Percentiles rank a stretch among this genome's conserved stretches.
phyloP scores from a whole-genome alignment of 768 basidiomycete species.

The Rhizopogon vulgaris region DNA sequence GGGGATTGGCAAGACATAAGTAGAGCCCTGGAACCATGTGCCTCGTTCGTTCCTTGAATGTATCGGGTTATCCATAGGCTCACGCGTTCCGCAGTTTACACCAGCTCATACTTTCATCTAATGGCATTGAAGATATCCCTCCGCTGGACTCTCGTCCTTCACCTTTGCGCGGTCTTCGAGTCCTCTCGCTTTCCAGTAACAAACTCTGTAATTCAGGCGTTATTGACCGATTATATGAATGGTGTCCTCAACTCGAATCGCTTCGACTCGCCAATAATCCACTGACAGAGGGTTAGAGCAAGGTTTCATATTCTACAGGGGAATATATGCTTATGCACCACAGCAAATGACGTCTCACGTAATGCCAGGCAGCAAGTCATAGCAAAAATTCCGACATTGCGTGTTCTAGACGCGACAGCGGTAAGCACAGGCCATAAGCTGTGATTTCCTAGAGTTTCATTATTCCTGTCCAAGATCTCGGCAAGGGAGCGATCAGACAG shows the following conservation, averaged over 20 bases:
- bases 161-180: constrained; percentile 36
- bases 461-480: constrained; percentile 45
- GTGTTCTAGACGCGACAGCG: constrained; percentile 53
- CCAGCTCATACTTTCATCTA: constrained; percentile 62
- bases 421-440: constrained; percentile 35
- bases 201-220: constrained; percentile 50
- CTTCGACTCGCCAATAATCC: constrained; percentile 63
- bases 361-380: constrained; percentile 55
- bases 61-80: background rate
- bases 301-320: background rate
- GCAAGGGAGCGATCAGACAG: constrained; percentile 68
- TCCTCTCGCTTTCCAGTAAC: constrained; percentile 64
- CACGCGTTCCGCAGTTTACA: constrained; percentile 37
- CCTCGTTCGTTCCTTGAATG: constrained; percentile 34
- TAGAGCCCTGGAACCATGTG: constrained; percentile 36
- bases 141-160: constrained; percentile 8
- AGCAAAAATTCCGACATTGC: constrained; percentile 61
- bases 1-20: constrained; percentile 49
- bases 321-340: constrained; percentile 1
- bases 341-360: constrained; percentile 32
- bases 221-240: constrained; percentile 57
- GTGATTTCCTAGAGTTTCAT: constrained; percentile 8
- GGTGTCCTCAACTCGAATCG: constrained; percentile 64
- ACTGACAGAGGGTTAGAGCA: constrained; percentile 45
- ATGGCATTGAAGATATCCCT: constrained; percentile 49